Evolutionary conservation across 1,284 basidiomycete species (phyloP), one percentile per base, ranked within the genome.

Genomic region (Ganoderma lingzhi): DNA sequence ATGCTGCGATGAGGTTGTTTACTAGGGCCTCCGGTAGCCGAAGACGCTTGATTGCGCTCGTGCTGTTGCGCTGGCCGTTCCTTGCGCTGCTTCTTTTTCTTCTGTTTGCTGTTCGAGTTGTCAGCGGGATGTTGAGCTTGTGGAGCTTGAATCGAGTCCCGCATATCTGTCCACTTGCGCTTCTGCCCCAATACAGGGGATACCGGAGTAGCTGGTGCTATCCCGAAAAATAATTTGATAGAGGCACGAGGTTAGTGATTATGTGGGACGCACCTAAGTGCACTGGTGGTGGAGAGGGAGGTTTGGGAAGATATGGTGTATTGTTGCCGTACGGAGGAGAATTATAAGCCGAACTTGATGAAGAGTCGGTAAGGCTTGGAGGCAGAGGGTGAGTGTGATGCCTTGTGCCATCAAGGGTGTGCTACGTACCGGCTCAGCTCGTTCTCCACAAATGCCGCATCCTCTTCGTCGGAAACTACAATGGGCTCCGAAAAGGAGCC

Each of bases 391-490:
- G 15, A 65, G 45, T 41, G n/a, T 15, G 32, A 61, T 28, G 39
- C 39, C n/a, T 28, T 3, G 39, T 61, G 39, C 37, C 35, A 10
- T 51, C 4, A 19, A 28, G 1, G 12, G 19, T 12, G 5, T 23
- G 37, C 32, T 14, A 62, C 61, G 58, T 51, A 74, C 70, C 71
- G 73, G 51, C 71, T 73, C 0, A 80, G 70, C 56, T 76, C 73
- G 28, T 71, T 74, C 70, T 79, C 78, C 17, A 79, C 77, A 60
- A 65, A 71, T 3, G 77, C 77, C 17, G 80, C 81, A 45, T 82
- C 82, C 66, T 84, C 83, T 63, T 84, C 83, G 73, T 84, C 82
- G 0, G 83, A 83, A 10, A 85, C 79, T 51, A 82, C 74, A 55
- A 85, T 85, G 8, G 84, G 84, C 53, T 82, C 82, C 51, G 62